Evolutionary conservation across 2,329 filamentous ascomycete species (phyloP).

Genomic region (Plenodomus lindquistii): DNA sequence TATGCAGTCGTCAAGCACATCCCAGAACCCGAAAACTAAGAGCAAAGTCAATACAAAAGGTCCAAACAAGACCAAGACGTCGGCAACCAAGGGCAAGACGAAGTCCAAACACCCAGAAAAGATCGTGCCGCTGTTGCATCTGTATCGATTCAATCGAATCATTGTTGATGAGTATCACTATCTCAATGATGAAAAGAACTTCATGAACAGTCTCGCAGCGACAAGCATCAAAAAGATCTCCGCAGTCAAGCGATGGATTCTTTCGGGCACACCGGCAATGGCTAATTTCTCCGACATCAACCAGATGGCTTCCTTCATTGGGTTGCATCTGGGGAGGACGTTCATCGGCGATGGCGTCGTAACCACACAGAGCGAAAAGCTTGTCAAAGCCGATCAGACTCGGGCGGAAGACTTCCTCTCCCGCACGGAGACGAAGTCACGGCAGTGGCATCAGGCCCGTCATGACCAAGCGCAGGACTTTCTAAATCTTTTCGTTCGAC

Average conservation of each 20-base stretch:
- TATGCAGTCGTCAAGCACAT: slow-evolving; percentile 6
- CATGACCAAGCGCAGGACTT: slow-evolving; percentile 60
- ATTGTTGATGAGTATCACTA: slow-evolving; percentile 70
- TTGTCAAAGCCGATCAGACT: slow-evolving; percentile 34
- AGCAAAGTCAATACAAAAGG: too few species aligned
- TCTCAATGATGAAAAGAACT: slow-evolving; percentile 46
- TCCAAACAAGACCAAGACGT: slow-evolving; percentile 5
- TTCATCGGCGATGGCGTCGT: slow-evolving; percentile 52
- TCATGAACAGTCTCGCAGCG: slow-evolving; percentile 20
- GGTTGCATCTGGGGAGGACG: slow-evolving; percentile 59
- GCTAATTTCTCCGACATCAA: slow-evolving; percentile 63
- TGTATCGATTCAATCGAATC: slow-evolving; percentile 64
- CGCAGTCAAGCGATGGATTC: slow-evolving; percentile 61
- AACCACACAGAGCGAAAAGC: slow-evolving; percentile 52
- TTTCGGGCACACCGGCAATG: slow-evolving; percentile 66
- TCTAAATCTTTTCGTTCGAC: slow-evolving; percentile 56
- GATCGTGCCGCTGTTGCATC: slow-evolving; percentile 53
- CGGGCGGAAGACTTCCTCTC: slow-evolving; percentile 61
- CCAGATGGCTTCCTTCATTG: slow-evolving; percentile 60
- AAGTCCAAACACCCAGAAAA: not conserved
- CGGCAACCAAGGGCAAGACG: not conserved
- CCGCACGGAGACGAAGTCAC: slow-evolving; percentile 54
- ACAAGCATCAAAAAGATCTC: slow-evolving; percentile 51
- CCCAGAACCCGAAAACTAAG: slow-evolving; percentile 11
- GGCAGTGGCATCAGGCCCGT: slow-evolving; percentile 57